Base-by-base conservation (phyloP, 805 yeast genomes). In the Cyberlindnera maritima region DNA sequence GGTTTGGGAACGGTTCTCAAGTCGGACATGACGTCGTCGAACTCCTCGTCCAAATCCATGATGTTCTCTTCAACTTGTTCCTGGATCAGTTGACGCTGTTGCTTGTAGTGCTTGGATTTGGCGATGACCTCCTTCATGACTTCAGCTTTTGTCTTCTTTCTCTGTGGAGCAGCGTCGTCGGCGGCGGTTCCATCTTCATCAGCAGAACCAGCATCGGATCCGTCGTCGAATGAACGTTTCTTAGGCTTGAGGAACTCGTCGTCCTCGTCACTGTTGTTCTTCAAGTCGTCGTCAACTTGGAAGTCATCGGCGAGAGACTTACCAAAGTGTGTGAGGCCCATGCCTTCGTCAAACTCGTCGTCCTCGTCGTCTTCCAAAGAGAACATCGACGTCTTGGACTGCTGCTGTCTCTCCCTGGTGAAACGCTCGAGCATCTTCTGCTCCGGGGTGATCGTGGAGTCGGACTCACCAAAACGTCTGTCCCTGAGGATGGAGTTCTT, bases 371-470 rank as follows among this genome's bases (percentile, higher is more conserved):
- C 63, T 25, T 88, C 92, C 43, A 91, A 77, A 60, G 87, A 85
- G 58, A 80, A 92, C 52, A 87, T 60, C 26, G 81, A 78, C 36
- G 74, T 70, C 55, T 76, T 82, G 19, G 76, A 70, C 49, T 77
- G 76, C 15, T 75, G 59, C 64, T 89, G 95, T 62, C 87, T 77
- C 70, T 92, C 98, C 47, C 84, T 80, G 4, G 97, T 88, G 71
- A 89, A 94, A 70, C 99, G 82, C 62, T 86, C 96, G 68, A 94
- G 77, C 96, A 90, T 90, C 65, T 86, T 88, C 56, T 94, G 97
- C 66, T 94, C 98, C 12, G 82, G 82, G n/a, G 85, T 78, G 72
- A 94, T 60, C 40, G 72, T 65, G 8, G 72, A 64, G 65, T 88
- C 84, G 53, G 79, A 77, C 62, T 94, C 99, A 63, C 99, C 99